Conservation (phyloP, 495 filamentous ascomycete species). For the Aspergillus heteromorphus region DNA sequence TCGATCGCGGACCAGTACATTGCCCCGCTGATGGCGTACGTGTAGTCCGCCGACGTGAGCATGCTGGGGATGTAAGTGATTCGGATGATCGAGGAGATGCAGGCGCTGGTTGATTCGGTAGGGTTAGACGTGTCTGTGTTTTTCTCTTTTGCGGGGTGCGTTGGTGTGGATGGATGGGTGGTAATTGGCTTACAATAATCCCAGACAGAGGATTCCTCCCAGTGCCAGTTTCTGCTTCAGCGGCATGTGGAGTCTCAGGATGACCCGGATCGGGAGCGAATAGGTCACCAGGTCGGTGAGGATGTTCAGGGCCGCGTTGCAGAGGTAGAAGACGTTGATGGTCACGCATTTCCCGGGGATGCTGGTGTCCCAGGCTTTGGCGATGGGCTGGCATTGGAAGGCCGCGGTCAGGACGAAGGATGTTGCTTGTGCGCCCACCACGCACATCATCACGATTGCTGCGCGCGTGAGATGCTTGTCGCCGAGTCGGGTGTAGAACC, state of each 20-base stretch:
- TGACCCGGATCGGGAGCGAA: conserved; percentile 38
- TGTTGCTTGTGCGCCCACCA: conserved; percentile 26
- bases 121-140: too few species aligned
- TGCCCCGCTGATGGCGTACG: conserved; percentile 35
- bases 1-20: conserved; percentile 45
- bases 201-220: conserved; percentile 31
- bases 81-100: conserved; percentile 39
- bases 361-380: conserved; percentile 26
- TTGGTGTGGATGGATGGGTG: neutral
- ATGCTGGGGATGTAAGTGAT: conserved; percentile 37
- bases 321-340: conserved; percentile 41
- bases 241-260: conserved; percentile 31
- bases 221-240: conserved; percentile 34
- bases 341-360: conserved; percentile 37
- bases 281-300: conserved; percentile 49
- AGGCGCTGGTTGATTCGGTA: too few species aligned
- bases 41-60: conserved; percentile 30
- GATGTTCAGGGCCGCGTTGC: conserved; percentile 47
- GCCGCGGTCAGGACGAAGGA: conserved; percentile 34
- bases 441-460: conserved; percentile 27
- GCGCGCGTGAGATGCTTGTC: conserved; percentile 28
- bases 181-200: conserved; percentile 32
- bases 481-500: conserved; percentile 37
- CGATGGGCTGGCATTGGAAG: conserved; percentile 33
- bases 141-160: too few species aligned